These are phyloP conservation scores for Avena sativa DNA, from an alignment of 176 grass and related monocot genomes.

Conservation along the genomic window DNA sequence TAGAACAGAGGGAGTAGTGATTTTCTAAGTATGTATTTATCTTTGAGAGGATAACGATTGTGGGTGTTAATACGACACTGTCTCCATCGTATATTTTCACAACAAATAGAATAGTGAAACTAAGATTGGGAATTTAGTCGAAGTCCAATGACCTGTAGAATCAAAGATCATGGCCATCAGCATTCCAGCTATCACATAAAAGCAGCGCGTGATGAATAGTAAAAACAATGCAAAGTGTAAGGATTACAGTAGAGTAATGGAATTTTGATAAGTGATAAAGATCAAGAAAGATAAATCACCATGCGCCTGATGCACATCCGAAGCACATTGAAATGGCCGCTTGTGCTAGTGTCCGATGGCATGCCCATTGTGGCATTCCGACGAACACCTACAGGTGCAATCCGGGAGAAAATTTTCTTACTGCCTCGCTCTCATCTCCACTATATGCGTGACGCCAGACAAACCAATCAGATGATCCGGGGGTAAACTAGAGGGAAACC, in stretches of 20 bases:
- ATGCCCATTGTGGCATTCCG: not conserved
- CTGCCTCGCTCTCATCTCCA: not conserved
- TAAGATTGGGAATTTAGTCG: not conserved
- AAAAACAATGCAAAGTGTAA: not conserved
- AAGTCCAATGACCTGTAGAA: not conserved
- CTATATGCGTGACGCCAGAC: not conserved
- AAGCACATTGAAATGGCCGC: not conserved
- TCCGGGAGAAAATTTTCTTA: not conserved
- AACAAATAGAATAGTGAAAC: not conserved
- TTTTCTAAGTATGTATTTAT: not conserved
- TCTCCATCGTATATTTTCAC: not conserved
- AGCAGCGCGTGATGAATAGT: not conserved
- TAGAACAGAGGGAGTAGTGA: not conserved
- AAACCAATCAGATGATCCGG: not conserved
- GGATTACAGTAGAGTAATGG: not conserved
- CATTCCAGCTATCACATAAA: not conserved
- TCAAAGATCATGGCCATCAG: not conserved
- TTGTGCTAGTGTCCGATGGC: not conserved
- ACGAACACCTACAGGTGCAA: conserved; percentile 17
- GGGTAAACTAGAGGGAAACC: not conserved
- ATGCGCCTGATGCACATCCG: not conserved
- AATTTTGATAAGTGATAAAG: not conserved
- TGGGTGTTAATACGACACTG: conserved; percentile 29
- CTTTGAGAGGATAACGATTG: not conserved
- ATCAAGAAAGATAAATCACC: not conserved